A percentile compares a stretch with the other conserved stretches of the same genome.
These are phyloP conservation scores for Candida smagusa DNA, from an alignment of 1,139 yeast genomes.

Conservation along the genomic window DNA sequence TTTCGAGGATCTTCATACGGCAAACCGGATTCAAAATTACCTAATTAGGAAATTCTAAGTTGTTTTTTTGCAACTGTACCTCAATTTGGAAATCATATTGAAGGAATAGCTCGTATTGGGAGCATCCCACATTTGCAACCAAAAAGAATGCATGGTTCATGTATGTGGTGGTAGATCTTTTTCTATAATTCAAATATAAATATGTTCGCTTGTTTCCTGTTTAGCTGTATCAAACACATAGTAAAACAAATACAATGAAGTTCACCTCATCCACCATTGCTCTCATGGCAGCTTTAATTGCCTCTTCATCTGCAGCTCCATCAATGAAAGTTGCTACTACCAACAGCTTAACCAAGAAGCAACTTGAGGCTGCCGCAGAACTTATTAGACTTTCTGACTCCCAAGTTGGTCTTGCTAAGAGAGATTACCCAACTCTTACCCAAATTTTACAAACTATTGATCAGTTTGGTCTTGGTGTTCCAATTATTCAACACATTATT, in stretches of 20 bases:
- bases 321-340: not conserved
- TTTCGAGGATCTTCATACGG: too few species aligned
- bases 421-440: conserved; percentile 44
- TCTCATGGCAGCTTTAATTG: conserved; percentile 30
- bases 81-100: too few species aligned
- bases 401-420: conserved; percentile 24
- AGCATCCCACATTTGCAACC: too few species aligned
- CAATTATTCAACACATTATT: conserved; percentile 31
- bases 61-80: too few species aligned
- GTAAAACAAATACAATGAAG: conserved; percentile 22
- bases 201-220: too few species aligned
- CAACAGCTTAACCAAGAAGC: conserved; percentile 29
- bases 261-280: conserved; percentile 29
- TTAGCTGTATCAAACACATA: too few species aligned
- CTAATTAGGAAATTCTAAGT: too few species aligned
- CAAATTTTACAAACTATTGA: conserved; percentile 39
- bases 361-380: conserved; percentile 24
- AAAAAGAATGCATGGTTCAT: too few species aligned
- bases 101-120: too few species aligned
- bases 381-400: conserved; percentile 28
- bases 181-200: too few species aligned
- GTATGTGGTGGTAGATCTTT: too few species aligned
- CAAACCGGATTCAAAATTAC: too few species aligned
- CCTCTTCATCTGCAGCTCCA: conserved; percentile 37
- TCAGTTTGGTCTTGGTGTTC: conserved; percentile 37